Percentiles rank a stretch among this genome's conserved stretches.
Conservation (phyloP, 768 basidiomycete species). For the Leccinum ochraceum region DNA sequence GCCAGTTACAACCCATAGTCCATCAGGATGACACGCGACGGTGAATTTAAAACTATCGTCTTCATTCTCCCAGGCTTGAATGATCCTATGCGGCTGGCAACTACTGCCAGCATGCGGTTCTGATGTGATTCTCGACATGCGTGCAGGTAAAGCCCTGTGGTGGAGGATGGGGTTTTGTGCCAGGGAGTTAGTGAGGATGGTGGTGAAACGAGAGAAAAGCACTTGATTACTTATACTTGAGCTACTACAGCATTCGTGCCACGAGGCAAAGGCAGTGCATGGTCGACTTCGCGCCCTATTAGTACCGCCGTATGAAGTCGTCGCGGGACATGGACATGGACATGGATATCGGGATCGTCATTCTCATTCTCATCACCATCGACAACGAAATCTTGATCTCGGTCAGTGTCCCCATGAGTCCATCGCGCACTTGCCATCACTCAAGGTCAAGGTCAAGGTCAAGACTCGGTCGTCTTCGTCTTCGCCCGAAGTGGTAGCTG, state of each 20-base stretch:
- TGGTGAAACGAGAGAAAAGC: too few relatives aligned
- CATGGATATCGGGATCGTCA: background rate
- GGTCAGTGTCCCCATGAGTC: background rate
- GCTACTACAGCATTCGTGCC: too few relatives aligned
- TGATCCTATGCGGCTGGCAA: too few relatives aligned
- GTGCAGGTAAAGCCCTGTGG: too few relatives aligned
- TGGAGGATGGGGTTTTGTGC: too few relatives aligned
- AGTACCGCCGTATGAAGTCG: background rate
- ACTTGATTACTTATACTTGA: too few relatives aligned
- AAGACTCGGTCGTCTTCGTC: background rate
- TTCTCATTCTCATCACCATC: background rate
- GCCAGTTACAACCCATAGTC: constrained; percentile 4
- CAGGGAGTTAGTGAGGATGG: too few relatives aligned
- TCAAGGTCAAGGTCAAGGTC: background rate
- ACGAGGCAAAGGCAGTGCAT: too few relatives aligned
- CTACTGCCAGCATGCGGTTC: too few relatives aligned
- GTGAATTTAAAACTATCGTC: rapidly evolving
- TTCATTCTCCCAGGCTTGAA: too few relatives aligned
- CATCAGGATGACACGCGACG: constrained; percentile 5
- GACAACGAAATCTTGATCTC: background rate
- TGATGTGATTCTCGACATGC: too few relatives aligned
- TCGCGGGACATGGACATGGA: background rate
- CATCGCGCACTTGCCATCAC: background rate
- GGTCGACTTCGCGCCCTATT: background rate
- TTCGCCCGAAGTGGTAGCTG: background rate